These are phyloP conservation scores for Breviolum minutum DNA, from an alignment of 73 alveolate species.

Conservation along the genomic window DNA sequence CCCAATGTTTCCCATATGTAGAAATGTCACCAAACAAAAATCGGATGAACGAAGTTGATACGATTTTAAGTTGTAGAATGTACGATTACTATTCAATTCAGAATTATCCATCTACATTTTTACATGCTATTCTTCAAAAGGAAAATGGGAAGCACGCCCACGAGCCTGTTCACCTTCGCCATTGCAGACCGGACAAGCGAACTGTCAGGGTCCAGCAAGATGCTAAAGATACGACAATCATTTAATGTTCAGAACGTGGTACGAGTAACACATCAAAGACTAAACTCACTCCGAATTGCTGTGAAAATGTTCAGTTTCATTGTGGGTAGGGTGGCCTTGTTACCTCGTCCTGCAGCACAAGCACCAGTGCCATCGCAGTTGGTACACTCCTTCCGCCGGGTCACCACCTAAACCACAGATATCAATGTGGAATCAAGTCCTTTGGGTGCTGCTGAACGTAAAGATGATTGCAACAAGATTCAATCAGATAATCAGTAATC, in stretches of 20 bases:
- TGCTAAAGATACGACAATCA: background rate
- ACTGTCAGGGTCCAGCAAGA: slow-evolving; percentile 1
- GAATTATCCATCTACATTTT: background rate
- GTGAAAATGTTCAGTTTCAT: too few relatives aligned
- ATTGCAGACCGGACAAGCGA: slow-evolving; percentile 69
- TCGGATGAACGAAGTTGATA: background rate
- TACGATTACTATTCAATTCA: background rate
- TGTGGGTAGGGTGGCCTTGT: slow-evolving; percentile 39
- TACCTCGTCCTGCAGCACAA: slow-evolving; percentile 70
- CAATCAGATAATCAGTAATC: background rate
- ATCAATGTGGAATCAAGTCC: background rate
- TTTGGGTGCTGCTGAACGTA: background rate
- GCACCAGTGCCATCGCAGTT: slow-evolving; percentile 94
- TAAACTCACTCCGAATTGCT: too few relatives aligned
- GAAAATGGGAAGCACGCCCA: too few relatives aligned
- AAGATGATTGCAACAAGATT: too few relatives aligned
- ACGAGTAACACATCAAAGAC: background rate
- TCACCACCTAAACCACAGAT: background rate
- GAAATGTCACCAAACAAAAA: background rate
- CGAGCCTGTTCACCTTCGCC: slow-evolving; percentile 68
- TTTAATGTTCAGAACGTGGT: background rate
- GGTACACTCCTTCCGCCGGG: slow-evolving; percentile 58
- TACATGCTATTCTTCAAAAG: background rate
- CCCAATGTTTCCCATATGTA: too few relatives aligned
- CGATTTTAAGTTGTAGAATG: background rate